These are phyloP conservation scores for Populus simonii DNA, from an alignment of 345 rosid genomes.

Conservation along the genomic window DNA sequence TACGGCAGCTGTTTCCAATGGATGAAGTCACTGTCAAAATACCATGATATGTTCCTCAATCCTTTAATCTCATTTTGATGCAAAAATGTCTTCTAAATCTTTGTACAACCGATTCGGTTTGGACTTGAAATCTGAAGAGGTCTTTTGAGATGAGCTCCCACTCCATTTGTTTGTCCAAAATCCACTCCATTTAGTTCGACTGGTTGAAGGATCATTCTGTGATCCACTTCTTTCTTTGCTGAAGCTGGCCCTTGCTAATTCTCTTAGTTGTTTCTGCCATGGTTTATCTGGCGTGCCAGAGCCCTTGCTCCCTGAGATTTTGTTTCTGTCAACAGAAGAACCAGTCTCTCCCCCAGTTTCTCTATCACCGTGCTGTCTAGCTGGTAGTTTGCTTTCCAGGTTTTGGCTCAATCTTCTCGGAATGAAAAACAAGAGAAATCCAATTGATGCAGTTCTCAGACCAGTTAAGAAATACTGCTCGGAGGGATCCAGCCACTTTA, in stretches of 20 bases:
- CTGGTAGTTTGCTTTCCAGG: conserved; percentile 44
- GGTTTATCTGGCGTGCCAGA: conserved; percentile 61
- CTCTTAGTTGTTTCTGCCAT: conserved; percentile 70
- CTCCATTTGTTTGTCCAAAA: conserved; percentile 62
- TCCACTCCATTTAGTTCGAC: conserved; percentile 65
- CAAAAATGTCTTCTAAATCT: conserved; percentile 87
- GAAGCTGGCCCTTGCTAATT: conserved; percentile 79
- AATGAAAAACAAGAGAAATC: conserved; percentile 49
- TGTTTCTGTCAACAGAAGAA: conserved; percentile 43
- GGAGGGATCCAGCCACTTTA: conserved; percentile 50
- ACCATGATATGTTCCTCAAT: neutral
- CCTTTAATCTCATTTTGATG: conserved; percentile 42
- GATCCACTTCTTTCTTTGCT: conserved; percentile 47
- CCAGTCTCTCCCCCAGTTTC: conserved; percentile 33
- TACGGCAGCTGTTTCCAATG: neutral
- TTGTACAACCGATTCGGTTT: conserved; percentile 59
- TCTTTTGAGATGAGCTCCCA: conserved; percentile 49
- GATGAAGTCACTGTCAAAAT: no score
- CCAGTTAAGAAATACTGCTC: conserved; percentile 52
- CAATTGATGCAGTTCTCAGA: conserved; percentile 57
- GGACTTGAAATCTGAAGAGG: conserved; percentile 52
- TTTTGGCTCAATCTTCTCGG: conserved; percentile 46
- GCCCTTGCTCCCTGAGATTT: conserved; percentile 56
- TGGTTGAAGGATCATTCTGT: conserved; percentile 63
- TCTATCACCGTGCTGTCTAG: conserved; percentile 19